A percentile compares a stretch with the other conserved stretches of the same genome.
These are phyloP conservation scores for Sapria himalayana DNA, from an alignment of 345 rosid genomes.

Conservation along the genomic window DNA sequence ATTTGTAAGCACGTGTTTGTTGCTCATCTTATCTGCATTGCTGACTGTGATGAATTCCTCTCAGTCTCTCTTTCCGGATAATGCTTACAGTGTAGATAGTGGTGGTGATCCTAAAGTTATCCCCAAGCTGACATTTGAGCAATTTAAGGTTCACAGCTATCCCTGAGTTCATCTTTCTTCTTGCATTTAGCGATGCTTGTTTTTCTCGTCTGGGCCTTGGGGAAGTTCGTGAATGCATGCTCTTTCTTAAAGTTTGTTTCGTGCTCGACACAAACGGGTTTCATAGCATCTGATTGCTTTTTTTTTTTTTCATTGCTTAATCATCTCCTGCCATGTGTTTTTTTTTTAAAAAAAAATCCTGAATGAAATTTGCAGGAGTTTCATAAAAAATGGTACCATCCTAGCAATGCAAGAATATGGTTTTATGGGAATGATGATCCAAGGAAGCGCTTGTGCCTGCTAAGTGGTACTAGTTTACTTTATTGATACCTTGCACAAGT, in stretches of 20 bases:
- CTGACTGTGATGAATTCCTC: constrained; percentile 10
- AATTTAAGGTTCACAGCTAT: constrained; percentile 87
- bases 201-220: too few relatives aligned
- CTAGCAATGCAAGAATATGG: constrained; percentile 93
- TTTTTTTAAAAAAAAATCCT: too few relatives aligned
- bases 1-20: too few relatives aligned
- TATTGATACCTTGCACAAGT: constrained; percentile 4
- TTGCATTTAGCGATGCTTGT: too few relatives aligned
- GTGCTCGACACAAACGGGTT: too few relatives aligned
- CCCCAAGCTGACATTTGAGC: constrained; percentile 69
- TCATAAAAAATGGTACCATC: constrained; percentile 75
- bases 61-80: constrained; percentile 82
- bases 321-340: too few relatives aligned
- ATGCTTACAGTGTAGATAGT: constrained; percentile 92
- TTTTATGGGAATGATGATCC: constrained; percentile 95
- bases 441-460: constrained; percentile 48
- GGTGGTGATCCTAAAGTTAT: constrained; percentile 91
- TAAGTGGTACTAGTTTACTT: constrained; percentile 58
- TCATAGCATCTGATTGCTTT: too few relatives aligned
- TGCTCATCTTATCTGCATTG: constrained; percentile 4
- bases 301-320: too few relatives aligned
- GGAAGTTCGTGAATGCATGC: too few relatives aligned
- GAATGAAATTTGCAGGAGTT: constrained; percentile 44
- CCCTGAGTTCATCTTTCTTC: not conserved
- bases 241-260: too few relatives aligned